Base-by-base conservation (phyloP, 805 yeast genomes). In the Ogataea glucozyma region DNA sequence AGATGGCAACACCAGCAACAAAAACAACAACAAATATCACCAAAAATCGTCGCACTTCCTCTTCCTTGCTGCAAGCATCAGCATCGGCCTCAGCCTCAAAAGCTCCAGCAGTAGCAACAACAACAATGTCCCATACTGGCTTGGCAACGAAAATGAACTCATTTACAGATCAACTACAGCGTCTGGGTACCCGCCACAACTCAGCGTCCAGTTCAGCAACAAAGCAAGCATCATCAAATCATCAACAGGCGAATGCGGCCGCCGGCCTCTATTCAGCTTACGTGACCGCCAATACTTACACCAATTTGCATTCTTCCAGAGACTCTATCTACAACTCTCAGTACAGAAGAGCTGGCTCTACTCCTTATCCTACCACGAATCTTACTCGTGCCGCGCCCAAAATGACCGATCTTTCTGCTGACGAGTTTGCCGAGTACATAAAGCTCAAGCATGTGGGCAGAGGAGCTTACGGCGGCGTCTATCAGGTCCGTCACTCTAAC, bases 381-480 rank as follows among this genome's bases (percentile, higher is more conserved):
- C 31, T n/a, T n/a, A n/a, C n/a, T n/a, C n/a, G n/a, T n/a, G n/a
- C 30, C 29, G 32, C 43, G 11, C 26, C 26, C 23, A 38, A 40
- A 19, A 51, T 48, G 53, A 43, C 53, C 10, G 56, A 48, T 32
- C 38, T 52, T 8, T 40, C 53, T 17, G 17, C 44, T 10, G 44
- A 46, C 6, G 50, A 48, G 42, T 52, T 52, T 30, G 34, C 72
- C 32, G 72, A 72, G 41, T 80, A 76, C 54, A 69, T 69, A 21
- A 69, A 82, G 53, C 70, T 73, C 36, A 84, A 80, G 36, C 74
- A 83, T 26, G 70, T 93, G 2, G 99, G 98, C 3, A 78, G 78
- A 46, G 99, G 99, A 2, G 97, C 97, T 0, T 89, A 81, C 60
- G 98, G 97, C 1, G 77, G 78, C 29, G 97, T 91, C 4, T 89